A percentile compares a stretch with the other conserved stretches of the same genome.
Evolutionary conservation across 2,329 filamentous ascomycete genomes (phyloP).

Genomic region (Cladobotryum protrusum): DNA sequence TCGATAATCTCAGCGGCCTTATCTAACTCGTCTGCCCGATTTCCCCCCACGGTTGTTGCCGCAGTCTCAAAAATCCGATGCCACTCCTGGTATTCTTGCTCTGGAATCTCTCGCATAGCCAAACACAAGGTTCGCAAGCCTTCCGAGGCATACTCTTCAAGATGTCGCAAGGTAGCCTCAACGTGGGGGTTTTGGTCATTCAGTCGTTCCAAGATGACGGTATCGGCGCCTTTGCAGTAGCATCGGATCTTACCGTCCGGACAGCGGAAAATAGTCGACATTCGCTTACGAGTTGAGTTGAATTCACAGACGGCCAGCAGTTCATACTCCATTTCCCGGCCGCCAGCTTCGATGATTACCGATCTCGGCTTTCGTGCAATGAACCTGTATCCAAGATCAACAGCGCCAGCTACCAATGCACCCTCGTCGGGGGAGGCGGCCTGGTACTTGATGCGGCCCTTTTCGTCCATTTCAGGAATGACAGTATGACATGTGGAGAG

Average conservation of each 20-base stretch:
- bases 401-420: constrained; percentile 88
- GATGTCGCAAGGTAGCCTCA: constrained; percentile 82
- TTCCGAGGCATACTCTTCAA: constrained; percentile 98
- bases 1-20: constrained; percentile 96
- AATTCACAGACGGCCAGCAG: constrained; percentile 97
- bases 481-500: constrained; percentile 93
- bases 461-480: constrained; percentile 81
- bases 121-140: constrained; percentile 91
- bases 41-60: constrained; percentile 83
- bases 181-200: constrained; percentile 77
- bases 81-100: constrained; percentile 87
- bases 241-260: constrained; percentile 91
- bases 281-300: constrained; percentile 87
- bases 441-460: constrained; percentile 90
- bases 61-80: constrained; percentile 79
- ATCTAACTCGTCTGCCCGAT: constrained; percentile 88
- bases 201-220: constrained; percentile 89
- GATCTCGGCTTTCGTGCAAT: constrained; percentile 81
- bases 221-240: constrained; percentile 96
- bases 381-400: constrained; percentile 81
- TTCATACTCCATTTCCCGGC: constrained; percentile 73
- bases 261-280: constrained; percentile 96
- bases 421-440: constrained; percentile 96
- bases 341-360: constrained; percentile 75
- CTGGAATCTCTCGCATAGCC: constrained; percentile 86